Evolutionary conservation across 176 grass and related monocot genomes (phyloP), one percentile per base, ranked within the genome.

Genomic region (Aegilops tauschii): DNA sequence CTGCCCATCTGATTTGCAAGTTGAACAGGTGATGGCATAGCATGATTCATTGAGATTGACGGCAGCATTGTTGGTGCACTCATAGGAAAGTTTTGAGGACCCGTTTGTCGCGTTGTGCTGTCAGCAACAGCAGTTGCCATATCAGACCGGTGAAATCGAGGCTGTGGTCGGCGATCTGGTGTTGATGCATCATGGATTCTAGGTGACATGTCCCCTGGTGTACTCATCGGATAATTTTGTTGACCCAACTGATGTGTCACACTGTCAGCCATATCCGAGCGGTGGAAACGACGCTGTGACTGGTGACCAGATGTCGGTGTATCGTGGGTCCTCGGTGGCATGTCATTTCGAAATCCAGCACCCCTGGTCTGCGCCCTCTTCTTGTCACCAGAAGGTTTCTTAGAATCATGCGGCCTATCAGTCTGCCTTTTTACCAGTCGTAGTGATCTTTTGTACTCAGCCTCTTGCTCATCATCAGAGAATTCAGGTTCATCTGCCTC

Each of bases 391-490:
- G 47, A 87, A 85, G 67, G 47, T 45, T 93, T 80, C 35, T 65
- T 75, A 85, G 83, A 49, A 17, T 82, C 89, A 16, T 85, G 73
- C 37, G 73, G 81, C 67, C 75, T 90, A 85, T 92, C 79, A 87
- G 78, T 86, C 54, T 49, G 90, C 64, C 93, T 89, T 91, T 94
- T 94, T 64, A 90, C 78, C 61, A 72, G 79, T 11, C 82, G 81
- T 20, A 91, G 65, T 32, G 86, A 87, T 65, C 86, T 86, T 83
- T 83, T 98, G 87, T 92, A 98, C 78, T 95, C 88, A n/a, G 88
- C 90, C 81, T 98, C 96, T 76, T 92, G 52, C 84, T 98, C 96
- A 44, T 98, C 96, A 86, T 98, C 96, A 86, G 96, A 98, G 88
- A 98, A 96, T 87, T 94, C 92, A 68, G 70, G 88, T 34, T 93